Percentiles rank a stretch among this genome's conserved stretches.
These are phyloP conservation scores for Coemansia sp. DNA, from an alignment of 192 early-diverging fungal species.

Conservation along the genomic window DNA sequence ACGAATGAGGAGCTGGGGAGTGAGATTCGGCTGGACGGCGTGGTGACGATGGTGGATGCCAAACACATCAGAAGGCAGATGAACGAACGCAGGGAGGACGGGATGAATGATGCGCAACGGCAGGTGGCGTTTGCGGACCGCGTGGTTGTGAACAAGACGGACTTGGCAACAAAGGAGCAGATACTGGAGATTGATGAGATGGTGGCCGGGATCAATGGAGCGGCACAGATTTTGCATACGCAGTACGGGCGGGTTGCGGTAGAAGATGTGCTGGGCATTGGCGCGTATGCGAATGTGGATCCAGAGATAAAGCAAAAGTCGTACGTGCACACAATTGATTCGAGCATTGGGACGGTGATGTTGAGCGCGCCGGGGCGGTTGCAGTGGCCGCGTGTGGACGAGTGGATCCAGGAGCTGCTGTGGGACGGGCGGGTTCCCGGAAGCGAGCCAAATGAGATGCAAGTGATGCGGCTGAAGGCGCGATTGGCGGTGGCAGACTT, in stretches of 20 bases:
- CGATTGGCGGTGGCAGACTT: constrained; percentile 48
- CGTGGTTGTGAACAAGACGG: constrained; percentile 84
- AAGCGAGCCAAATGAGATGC: constrained; percentile 22
- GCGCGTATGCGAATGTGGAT: constrained; percentile 45
- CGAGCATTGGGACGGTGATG: constrained; percentile 59
- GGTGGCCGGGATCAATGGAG: constrained; percentile 40
- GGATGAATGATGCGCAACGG: constrained; percentile 76
- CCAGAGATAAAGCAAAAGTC: constrained; percentile 17
- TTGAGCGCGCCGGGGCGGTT: constrained; percentile 55
- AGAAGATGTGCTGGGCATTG: constrained; percentile 55
- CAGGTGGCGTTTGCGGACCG: constrained; percentile 81
- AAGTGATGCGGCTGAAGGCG: constrained; percentile 63
- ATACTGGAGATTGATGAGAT: constrained; percentile 46
- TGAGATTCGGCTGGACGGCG: constrained; percentile 87
- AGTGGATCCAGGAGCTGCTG: constrained; percentile 74
- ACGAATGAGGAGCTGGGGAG: constrained; percentile 90
- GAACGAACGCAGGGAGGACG: constrained; percentile 45
- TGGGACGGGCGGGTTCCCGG: constrained; percentile 61
- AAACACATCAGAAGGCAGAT: constrained; percentile 61
- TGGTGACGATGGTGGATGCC: constrained; percentile 84
- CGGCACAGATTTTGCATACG: constrained; percentile 19
- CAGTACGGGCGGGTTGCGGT: constrained; percentile 47
- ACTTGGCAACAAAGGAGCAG: constrained; percentile 59
- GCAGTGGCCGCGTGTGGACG: constrained; percentile 58
- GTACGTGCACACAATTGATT: constrained; percentile 31